A percentile compares a stretch with the other conserved stretches of the same genome.
Evolutionary conservation across 2,329 filamentous ascomycete species (phyloP).

Genomic region (Triangularia setosa): DNA sequence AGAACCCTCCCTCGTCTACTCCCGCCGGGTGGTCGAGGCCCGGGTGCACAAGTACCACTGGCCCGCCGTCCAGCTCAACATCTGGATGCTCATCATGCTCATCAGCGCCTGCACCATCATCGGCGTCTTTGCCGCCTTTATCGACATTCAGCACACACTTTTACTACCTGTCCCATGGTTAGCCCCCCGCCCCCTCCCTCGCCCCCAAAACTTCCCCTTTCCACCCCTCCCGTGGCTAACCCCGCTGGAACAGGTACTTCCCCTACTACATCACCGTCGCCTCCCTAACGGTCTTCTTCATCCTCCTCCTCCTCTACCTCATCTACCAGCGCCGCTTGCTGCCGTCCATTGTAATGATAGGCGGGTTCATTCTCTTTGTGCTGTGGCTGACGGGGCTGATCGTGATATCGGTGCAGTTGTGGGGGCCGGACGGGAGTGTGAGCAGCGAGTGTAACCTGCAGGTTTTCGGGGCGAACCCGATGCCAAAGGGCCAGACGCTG

Average conservation of each 20-base stretch:
- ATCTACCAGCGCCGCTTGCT: conserved; percentile 59
- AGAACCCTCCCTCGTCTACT: conserved; percentile 40
- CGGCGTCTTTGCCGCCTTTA: conserved; percentile 58
- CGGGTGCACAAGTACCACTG: conserved; percentile 61
- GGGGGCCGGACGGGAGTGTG: conserved; percentile 57
- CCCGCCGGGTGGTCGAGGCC: conserved; percentile 36
- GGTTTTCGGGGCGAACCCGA: conserved; percentile 45
- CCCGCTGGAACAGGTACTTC: conserved; percentile 56
- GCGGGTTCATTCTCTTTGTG: conserved; percentile 62
- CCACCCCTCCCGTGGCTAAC: too few species aligned
- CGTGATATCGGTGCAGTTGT: conserved; percentile 59
- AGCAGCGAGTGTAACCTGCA: conserved; percentile 55
- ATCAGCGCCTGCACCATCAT: conserved; percentile 55
- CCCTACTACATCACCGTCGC: conserved; percentile 60
- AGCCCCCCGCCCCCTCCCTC: conserved; percentile 17
- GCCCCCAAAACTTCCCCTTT: neutral
- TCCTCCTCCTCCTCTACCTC: conserved; percentile 60
- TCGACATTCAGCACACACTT: conserved; percentile 55
- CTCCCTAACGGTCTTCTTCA: conserved; percentile 60
- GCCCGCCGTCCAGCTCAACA: conserved; percentile 63
- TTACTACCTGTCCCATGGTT: conserved; percentile 57
- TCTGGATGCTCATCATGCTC: conserved; percentile 65
- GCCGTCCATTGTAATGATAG: conserved; percentile 59
- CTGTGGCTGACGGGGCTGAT: conserved; percentile 65
- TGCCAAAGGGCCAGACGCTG: conserved; percentile 48